A percentile compares a stretch with the other conserved stretches of the same genome.
phyloP scores from a whole-genome alignment of 2,329 filamentous ascomycete species.

The Cladophialophora bantiana region DNA sequence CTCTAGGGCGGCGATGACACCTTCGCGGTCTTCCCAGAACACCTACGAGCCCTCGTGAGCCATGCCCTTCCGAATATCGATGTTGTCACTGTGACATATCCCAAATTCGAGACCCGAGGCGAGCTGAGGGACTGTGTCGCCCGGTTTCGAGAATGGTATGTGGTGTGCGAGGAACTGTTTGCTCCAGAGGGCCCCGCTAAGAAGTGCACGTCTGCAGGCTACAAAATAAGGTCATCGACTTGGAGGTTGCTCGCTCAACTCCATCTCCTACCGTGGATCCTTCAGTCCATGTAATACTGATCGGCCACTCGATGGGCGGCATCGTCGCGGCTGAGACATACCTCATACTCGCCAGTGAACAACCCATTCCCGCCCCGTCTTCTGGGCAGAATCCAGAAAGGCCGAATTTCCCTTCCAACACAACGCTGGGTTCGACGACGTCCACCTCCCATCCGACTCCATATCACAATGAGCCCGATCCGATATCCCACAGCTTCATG shows the following conservation, averaged over 20 bases:
- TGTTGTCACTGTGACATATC: constrained; percentile 54
- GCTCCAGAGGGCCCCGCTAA: not conserved
- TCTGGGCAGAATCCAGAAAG: constrained; percentile 39
- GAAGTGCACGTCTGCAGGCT: constrained; percentile 64
- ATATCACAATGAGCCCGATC: constrained; percentile 33
- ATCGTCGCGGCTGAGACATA: constrained; percentile 92
- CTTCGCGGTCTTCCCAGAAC: constrained; percentile 55
- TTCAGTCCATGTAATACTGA: constrained; percentile 78
- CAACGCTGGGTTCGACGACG: constrained; percentile 35
- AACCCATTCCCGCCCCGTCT: constrained; percentile 54
- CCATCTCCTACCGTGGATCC: constrained; percentile 86
- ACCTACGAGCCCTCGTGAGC: constrained; percentile 51
- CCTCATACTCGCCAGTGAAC: constrained; percentile 74
- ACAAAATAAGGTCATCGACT: constrained; percentile 88
- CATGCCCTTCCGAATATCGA: constrained; percentile 53
- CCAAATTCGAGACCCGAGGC: constrained; percentile 58
- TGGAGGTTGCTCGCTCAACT: constrained; percentile 83
- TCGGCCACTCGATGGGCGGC: constrained; percentile 91
- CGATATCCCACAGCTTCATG: constrained; percentile 65
- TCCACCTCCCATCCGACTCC: constrained; percentile 36
- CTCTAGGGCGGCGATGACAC: constrained; percentile 58
- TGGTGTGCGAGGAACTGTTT: not conserved
- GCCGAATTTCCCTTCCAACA: constrained; percentile 39
- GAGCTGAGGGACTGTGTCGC: constrained; percentile 55
- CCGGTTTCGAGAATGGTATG: constrained; percentile 57